These are phyloP conservation scores for Sporothrix euskadiensis DNA, from an alignment of 2,329 filamentous ascomycete genomes.

Conservation along the genomic window DNA sequence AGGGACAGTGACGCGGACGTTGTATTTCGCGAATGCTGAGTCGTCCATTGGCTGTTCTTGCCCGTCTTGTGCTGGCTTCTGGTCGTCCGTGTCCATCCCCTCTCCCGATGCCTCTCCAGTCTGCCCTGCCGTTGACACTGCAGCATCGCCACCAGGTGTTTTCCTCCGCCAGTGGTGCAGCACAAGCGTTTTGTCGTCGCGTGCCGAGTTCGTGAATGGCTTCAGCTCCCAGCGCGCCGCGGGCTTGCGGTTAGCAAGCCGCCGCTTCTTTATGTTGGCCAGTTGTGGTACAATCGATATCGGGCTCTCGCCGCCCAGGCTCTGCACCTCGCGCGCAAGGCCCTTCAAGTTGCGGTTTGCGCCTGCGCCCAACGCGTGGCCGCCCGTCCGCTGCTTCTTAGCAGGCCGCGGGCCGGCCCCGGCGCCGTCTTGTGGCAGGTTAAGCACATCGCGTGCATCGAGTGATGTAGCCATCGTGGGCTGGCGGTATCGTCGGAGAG, in stretches of 20 bases:
- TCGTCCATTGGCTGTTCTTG: constrained; percentile 50
- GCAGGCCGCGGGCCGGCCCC: constrained; percentile 53
- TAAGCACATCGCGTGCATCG: constrained; percentile 86
- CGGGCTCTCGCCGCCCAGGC: constrained; percentile 64
- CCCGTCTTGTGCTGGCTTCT: not conserved
- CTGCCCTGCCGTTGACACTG: not conserved
- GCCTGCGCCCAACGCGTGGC: constrained; percentile 42
- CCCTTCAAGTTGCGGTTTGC: constrained; percentile 58
- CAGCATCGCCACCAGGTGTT: constrained; percentile 31
- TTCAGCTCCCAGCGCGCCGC: constrained; percentile 65
- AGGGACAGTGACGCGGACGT: constrained; percentile 75
- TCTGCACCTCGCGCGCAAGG: constrained; percentile 65
- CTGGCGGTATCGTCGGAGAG: not conserved
- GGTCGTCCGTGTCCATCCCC: not conserved
- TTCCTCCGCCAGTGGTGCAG: constrained; percentile 75
- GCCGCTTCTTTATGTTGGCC: constrained; percentile 60
- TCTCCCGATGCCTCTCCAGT: not conserved
- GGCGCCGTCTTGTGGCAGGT: constrained; percentile 65
- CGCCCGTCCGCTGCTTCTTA: constrained; percentile 73
- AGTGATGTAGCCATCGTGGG: constrained; percentile 63
- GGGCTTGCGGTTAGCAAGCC: constrained; percentile 56
- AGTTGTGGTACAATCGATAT: constrained; percentile 66
- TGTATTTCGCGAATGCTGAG: constrained; percentile 79
- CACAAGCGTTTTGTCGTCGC: constrained; percentile 65
- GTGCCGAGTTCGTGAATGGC: constrained; percentile 75